Conservation (phyloP, 768 basidiomycete genomes). For the Tremella mesenterica region DNA sequence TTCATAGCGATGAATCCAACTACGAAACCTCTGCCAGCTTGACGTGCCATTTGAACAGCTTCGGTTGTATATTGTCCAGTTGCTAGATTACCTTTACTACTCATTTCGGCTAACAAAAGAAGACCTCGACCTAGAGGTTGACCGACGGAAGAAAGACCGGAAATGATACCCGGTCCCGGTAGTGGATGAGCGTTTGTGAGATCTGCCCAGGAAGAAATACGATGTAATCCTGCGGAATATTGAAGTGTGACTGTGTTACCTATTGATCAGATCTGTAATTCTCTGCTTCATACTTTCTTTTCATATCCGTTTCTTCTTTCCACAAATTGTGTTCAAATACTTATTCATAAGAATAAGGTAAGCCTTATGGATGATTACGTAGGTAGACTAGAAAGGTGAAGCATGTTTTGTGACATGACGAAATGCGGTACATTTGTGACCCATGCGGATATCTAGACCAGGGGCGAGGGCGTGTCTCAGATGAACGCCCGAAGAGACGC, state of each 20-base stretch:
- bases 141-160: slow-evolving; percentile 81
- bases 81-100: slow-evolving; percentile 75
- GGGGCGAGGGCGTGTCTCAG: too few relatives aligned
- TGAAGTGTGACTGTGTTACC: slow-evolving; percentile 94
- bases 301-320: too few relatives aligned
- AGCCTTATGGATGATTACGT: too few relatives aligned
- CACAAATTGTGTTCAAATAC: too few relatives aligned
- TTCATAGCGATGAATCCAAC: slow-evolving; percentile 91
- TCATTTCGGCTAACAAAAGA: slow-evolving; percentile 92
- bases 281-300: not conserved
- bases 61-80: slow-evolving; percentile 71
- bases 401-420: too few relatives aligned
- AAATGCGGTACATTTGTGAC: too few relatives aligned
- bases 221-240: slow-evolving; percentile 85
- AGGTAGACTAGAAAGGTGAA: too few relatives aligned
- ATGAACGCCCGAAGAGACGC: too few relatives aligned
- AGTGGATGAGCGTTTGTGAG: slow-evolving; percentile 95
- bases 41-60: slow-evolving; percentile 79
- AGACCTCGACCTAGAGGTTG: slow-evolving; percentile 75
- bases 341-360: too few relatives aligned
- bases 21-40: slow-evolving; percentile 68
- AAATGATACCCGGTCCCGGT: slow-evolving; percentile 87
- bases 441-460: too few relatives aligned
- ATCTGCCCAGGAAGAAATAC: slow-evolving; percentile 90
- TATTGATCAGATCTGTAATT: slow-evolving; percentile 40